These are phyloP conservation scores for Podila minutissima DNA, from an alignment of 192 early-diverging fungal species.

Conservation along the genomic window DNA sequence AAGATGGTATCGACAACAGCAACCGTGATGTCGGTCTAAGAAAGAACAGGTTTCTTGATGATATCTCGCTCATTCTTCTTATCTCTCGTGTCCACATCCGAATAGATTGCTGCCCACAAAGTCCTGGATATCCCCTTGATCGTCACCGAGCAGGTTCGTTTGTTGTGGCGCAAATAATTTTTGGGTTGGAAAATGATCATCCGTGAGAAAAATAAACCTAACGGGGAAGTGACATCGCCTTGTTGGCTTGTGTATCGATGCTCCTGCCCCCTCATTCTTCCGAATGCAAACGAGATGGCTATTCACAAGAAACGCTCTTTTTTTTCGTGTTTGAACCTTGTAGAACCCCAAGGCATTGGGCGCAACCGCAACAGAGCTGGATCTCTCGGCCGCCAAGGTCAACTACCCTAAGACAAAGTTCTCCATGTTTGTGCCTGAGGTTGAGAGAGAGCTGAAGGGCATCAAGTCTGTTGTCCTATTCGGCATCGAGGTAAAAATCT, in stretches of 20 bases:
- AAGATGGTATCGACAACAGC: conserved; percentile 77
- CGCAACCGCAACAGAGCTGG: conserved; percentile 79
- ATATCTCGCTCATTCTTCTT: neutral
- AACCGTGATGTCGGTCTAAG: too few relatives aligned
- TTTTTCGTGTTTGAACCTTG: neutral
- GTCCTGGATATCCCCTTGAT: conserved; percentile 85
- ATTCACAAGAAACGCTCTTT: neutral
- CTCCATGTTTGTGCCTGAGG: conserved; percentile 82
- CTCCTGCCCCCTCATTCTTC: neutral
- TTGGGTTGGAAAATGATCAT: neutral
- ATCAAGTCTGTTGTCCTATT: conserved; percentile 83
- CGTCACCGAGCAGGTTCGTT: conserved; percentile 86
- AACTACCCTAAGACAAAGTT: conserved; percentile 85
- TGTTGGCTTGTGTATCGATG: neutral
- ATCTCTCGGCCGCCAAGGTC: conserved; percentile 69
- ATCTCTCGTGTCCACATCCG: too few relatives aligned
- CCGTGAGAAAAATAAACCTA: conserved; percentile 27
- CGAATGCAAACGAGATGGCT: conserved; percentile 14
- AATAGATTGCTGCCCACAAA: conserved; percentile 73
- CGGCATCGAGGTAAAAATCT: conserved; percentile 81
- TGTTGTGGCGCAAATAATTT: neutral
- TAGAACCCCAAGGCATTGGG: conserved; percentile 72
- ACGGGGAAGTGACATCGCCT: too few relatives aligned
- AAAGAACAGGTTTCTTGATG: too few relatives aligned
- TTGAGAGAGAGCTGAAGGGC: conserved; percentile 62